These are phyloP conservation scores for Keqinozyma sinolaborantium DNA, from an alignment of 1,139 yeast species.

Conservation along the genomic window DNA sequence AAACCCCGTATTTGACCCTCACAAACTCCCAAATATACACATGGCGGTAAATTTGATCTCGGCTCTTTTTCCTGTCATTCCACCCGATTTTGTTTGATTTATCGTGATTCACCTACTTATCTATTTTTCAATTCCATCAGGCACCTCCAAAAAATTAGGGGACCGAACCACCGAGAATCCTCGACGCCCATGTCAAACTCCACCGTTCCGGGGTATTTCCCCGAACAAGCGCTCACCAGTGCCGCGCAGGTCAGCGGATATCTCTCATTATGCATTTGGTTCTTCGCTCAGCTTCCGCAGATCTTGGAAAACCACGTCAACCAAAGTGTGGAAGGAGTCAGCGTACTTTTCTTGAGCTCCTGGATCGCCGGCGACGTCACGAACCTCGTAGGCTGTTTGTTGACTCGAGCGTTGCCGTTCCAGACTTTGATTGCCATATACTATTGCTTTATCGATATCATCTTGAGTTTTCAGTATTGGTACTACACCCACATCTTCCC, in stretches of 20 bases:
- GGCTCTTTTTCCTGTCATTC: too few relatives aligned
- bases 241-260: slow-evolving; percentile 15
- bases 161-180: too few relatives aligned
- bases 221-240: too few relatives aligned
- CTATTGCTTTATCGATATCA: slow-evolving; percentile 68
- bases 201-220: too few relatives aligned
- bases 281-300: slow-evolving; percentile 85
- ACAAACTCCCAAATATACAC: too few relatives aligned
- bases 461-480: slow-evolving; percentile 58
- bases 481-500: slow-evolving; percentile 21
- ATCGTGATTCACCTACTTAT: too few relatives aligned
- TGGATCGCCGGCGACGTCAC: slow-evolving; percentile 86
- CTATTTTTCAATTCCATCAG: too few relatives aligned
- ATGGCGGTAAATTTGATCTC: too few relatives aligned
- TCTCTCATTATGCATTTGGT: slow-evolving; percentile 48
- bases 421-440: slow-evolving; percentile 70
- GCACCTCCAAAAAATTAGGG: too few relatives aligned
- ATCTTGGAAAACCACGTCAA: slow-evolving; percentile 67
- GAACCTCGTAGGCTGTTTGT: slow-evolving; percentile 68
- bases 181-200: too few relatives aligned
- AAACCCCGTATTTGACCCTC: too few relatives aligned
- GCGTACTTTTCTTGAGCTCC: slow-evolving; percentile 62
- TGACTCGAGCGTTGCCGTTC: slow-evolving; percentile 71
- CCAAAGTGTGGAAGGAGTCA: slow-evolving; percentile 78
- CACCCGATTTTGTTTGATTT: too few relatives aligned